Evolutionary conservation across 108 stramenopile genomes (phyloP).

Genomic region (Nitzschia inconspicua): DNA sequence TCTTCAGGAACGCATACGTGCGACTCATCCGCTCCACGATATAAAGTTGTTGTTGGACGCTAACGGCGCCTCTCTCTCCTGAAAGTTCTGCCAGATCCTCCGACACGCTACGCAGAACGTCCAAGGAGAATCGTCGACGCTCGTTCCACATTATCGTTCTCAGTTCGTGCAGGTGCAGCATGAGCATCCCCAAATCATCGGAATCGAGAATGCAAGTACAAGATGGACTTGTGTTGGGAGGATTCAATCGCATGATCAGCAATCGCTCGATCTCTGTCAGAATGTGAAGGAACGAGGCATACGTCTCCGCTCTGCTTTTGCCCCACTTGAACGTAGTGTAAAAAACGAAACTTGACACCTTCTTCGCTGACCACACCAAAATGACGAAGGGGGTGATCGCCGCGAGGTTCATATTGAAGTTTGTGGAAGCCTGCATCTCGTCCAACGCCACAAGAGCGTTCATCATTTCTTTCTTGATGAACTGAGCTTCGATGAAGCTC

Average conservation of each 20-base stretch:
- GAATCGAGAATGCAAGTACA: slow-evolving; percentile 30
- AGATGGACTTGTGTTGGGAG: slow-evolving; percentile 49
- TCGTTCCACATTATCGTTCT: slow-evolving; percentile 76
- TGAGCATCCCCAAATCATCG: slow-evolving; percentile 88
- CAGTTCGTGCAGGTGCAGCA: slow-evolving; percentile 84
- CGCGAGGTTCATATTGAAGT: slow-evolving; percentile 85
- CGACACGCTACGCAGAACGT: slow-evolving; percentile 57
- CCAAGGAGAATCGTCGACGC: slow-evolving; percentile 54
- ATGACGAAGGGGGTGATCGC: slow-evolving; percentile 85
- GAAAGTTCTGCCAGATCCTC: slow-evolving; percentile 90
- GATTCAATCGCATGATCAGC: slow-evolving; percentile 82
- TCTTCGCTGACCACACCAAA: slow-evolving; percentile 41
- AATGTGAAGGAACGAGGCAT: slow-evolving; percentile 63
- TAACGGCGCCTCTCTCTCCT: slow-evolving; percentile 84
- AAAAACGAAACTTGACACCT: slow-evolving; percentile 48
- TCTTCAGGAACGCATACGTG: slow-evolving; percentile 85
- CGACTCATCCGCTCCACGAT: slow-evolving; percentile 81
- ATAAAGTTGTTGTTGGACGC: slow-evolving; percentile 74
- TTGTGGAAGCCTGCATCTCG: slow-evolving; percentile 78
- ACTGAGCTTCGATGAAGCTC: slow-evolving; percentile 91
- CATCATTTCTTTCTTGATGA: slow-evolving; percentile 90
- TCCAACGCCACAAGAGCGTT: slow-evolving; percentile 88
- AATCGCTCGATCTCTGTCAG: slow-evolving; percentile 84
- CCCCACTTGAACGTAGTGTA: slow-evolving; percentile 75
- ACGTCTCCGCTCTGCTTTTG: slow-evolving; percentile 71